phyloP scores from a whole-genome alignment of 768 basidiomycete genomes.

The Boletus subcaerulescens region DNA sequence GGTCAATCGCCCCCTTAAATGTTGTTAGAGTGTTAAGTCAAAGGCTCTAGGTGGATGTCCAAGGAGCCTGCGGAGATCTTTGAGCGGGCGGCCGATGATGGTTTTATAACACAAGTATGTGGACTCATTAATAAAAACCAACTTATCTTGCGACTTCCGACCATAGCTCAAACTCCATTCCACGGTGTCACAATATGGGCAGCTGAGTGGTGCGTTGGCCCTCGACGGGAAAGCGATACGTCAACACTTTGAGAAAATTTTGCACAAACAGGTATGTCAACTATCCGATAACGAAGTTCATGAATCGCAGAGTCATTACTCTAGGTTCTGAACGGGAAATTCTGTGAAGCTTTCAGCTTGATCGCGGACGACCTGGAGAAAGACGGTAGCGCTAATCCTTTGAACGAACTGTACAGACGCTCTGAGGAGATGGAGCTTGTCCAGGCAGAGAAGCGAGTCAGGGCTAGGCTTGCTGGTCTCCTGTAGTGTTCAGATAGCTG shows the following conservation, averaged over 20 bases:
- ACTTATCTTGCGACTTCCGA: neutral
- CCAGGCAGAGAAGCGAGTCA: conserved; percentile 58
- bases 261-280: conserved; percentile 43
- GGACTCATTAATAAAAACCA: too few relatives aligned
- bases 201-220: conserved; percentile 53
- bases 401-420: conserved; percentile 51
- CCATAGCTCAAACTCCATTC: conserved; percentile 44
- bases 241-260: conserved; percentile 55
- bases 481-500: conserved; percentile 10
- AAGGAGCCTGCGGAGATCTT: conserved; percentile 70
- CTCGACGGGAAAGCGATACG: conserved; percentile 50
- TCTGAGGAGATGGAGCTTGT: conserved; percentile 51
- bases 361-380: conserved; percentile 35
- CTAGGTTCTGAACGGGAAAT: conserved; percentile 59
- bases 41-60: conserved; percentile 58
- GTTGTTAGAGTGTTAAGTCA: neutral
- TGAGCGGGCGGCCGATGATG: conserved; percentile 64
- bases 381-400: conserved; percentile 48
- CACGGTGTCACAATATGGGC: conserved; percentile 52
- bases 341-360: conserved; percentile 50
- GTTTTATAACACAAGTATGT: conserved; percentile 44
- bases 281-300: too few relatives aligned
- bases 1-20: neutral
- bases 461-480: conserved; percentile 44
- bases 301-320: too few relatives aligned